A percentile compares a stretch with the other conserved stretches of the same genome.
Conservation (phyloP, 1,284 basidiomycete species). For the Cryptococcus deneoformans region DNA sequence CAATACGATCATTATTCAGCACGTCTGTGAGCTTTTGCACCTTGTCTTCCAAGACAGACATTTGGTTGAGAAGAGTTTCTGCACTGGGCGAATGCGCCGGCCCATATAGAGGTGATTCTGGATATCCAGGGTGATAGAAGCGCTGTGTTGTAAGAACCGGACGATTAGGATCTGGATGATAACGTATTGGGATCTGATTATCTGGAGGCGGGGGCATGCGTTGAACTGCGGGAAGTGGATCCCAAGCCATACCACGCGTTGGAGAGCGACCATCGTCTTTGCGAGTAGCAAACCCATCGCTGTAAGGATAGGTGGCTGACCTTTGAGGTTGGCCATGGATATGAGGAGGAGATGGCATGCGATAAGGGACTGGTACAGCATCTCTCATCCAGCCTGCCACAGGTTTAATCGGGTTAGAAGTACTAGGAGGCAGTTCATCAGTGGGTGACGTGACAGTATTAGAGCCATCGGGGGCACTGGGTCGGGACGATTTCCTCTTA, state of each 20-base stretch:
- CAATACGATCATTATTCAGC: constrained; percentile 32
- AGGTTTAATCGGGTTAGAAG: constrained; percentile 1
- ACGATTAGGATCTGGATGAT: constrained; percentile 15
- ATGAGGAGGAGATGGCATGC: not conserved
- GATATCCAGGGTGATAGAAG: constrained; percentile 4
- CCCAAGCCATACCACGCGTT: constrained; percentile 9
- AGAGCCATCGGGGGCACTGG: constrained; percentile 15
- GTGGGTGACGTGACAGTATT: constrained; percentile 17
- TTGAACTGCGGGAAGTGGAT: constrained; percentile 1
- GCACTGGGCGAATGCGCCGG: constrained; percentile 11
- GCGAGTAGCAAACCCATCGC: constrained; percentile 2
- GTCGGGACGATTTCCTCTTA: constrained; percentile 46
- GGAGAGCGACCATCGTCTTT: constrained; percentile 7
- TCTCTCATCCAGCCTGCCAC: constrained; percentile 37
- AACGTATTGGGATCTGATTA: constrained; percentile 1
- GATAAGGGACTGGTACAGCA: not conserved
- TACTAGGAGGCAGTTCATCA: constrained; percentile 17
- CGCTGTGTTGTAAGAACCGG: constrained; percentile 6
- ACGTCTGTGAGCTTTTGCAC: constrained; percentile 24
- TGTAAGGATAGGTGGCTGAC: constrained; percentile 1
- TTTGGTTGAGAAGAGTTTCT: constrained; percentile 18
- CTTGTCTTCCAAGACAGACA: constrained; percentile 32
- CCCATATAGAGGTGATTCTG: constrained; percentile 26
- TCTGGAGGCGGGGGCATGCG: constrained; percentile 5
- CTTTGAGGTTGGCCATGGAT: not conserved